phyloP scores from a whole-genome alignment of 495 filamentous ascomycete species.

The Jackrogersella multiformis region DNA sequence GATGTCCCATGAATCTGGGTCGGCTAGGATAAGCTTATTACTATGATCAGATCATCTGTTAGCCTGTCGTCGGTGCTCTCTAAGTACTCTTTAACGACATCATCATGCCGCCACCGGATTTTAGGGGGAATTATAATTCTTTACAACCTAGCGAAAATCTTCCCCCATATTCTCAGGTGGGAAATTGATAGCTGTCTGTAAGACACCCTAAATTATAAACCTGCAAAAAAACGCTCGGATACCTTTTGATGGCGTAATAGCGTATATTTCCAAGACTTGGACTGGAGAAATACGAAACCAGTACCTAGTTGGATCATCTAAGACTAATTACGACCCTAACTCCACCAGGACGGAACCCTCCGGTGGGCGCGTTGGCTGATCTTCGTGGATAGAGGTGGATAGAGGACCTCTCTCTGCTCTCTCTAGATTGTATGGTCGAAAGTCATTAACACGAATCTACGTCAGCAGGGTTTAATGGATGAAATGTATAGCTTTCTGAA shows the following conservation, averaged over 20 bases:
- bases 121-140: background rate
- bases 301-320: conserved; percentile 10
- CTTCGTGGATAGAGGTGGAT: background rate
- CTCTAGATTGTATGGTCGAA: conserved; percentile 6
- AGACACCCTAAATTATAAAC: background rate
- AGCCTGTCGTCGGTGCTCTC: conserved; percentile 10
- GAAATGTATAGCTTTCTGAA: background rate
- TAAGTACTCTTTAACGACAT: conserved; percentile 15
- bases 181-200: background rate
- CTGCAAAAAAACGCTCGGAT: background rate
- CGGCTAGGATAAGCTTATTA: conserved; percentile 41
- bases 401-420: background rate
- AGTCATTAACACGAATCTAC: conserved; percentile 9
- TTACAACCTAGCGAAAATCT: background rate
- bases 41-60: conserved; percentile 24
- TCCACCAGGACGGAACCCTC: conserved; percentile 23
- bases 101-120: conserved; percentile 8
- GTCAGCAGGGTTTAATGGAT: background rate
- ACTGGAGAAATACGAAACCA: background rate
- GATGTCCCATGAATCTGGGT: conserved; percentile 40
- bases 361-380: conserved; percentile 5
- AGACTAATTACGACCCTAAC: conserved; percentile 11
- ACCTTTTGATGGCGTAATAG: background rate
- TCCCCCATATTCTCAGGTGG: background rate
- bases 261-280: background rate